phyloP scores from a whole-genome alignment of 2,329 filamentous ascomycete species.

The Truncatella angustata region DNA sequence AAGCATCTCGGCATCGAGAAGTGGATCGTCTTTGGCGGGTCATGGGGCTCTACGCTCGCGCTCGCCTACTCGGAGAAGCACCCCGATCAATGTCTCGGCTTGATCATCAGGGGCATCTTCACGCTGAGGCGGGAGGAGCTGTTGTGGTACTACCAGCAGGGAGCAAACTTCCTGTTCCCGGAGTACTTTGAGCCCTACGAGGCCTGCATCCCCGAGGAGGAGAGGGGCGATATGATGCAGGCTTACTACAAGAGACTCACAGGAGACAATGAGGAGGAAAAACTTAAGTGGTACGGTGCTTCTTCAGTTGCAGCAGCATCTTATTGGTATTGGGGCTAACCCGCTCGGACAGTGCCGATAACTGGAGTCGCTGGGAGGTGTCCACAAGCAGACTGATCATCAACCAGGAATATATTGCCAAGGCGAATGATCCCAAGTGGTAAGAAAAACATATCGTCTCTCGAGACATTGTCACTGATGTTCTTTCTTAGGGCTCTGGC shows the following conservation, averaged over 20 bases:
- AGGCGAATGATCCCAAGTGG: slow-evolving; percentile 24
- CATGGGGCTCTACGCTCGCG: slow-evolving; percentile 38
- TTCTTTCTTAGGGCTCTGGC: slow-evolving; percentile 18
- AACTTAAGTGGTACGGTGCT: slow-evolving; percentile 22
- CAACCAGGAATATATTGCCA: slow-evolving; percentile 24
- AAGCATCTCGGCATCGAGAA: slow-evolving; percentile 32
- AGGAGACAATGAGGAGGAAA: slow-evolving; percentile 29
- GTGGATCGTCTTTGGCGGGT: slow-evolving; percentile 40
- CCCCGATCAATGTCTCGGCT: slow-evolving; percentile 27
- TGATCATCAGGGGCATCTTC: slow-evolving; percentile 37
- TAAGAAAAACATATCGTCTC: not conserved
- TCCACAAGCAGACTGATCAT: slow-evolving; percentile 24
- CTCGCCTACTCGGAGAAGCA: slow-evolving; percentile 37
- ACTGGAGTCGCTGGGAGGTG: slow-evolving; percentile 25
- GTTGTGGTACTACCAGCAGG: slow-evolving; percentile 31
- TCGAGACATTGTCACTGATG: slow-evolving; percentile 10
- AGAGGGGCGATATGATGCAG: slow-evolving; percentile 32
- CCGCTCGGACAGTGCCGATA: slow-evolving; percentile 22
- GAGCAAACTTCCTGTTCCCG: slow-evolving; percentile 32
- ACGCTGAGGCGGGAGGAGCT: slow-evolving; percentile 32
- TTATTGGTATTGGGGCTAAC: too few species aligned
- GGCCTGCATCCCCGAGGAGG: slow-evolving; percentile 32
- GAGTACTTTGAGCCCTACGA: slow-evolving; percentile 36
- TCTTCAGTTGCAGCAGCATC: not conserved
- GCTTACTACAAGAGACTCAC: slow-evolving; percentile 40